Evolutionary conservation across 176 grass and related monocot species (phyloP), one percentile per base, ranked within the genome.

Genomic region (Bolboschoenus planiculmis): DNA sequence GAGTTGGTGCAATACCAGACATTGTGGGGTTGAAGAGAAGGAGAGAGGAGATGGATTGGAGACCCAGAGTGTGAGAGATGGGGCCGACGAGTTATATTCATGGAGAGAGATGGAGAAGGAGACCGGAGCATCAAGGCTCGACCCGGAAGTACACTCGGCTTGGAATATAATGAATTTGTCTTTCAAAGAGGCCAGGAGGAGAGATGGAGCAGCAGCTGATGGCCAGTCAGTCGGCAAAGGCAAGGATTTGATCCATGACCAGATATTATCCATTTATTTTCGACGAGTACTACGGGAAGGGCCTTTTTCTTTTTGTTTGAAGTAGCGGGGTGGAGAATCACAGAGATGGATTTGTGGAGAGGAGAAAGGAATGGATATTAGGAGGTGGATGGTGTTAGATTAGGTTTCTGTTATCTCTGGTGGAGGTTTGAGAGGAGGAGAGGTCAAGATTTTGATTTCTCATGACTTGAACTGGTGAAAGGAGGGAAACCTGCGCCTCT

Each of bases 191-290:
- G 91, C 81, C 5, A 88, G 82, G 10, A 57, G 7, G 48, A 91
- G 31, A 5, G 82, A 83, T 7, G 87, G 67, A 51, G 53, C 4
- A 59, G 83, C 43, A 43, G 27, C 21, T 16, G 85, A 56, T 48
- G 81, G 80, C 42, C 66, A 81, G 36, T 87, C 23, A 34, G 51
- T 3, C 20, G 20, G 59, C 1, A 26, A 76, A 64, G 73, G 77
- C 72, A 89, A 71, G 15, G 79, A 35, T 23, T 56, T 23, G 31
- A 97, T 65, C 92, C 90, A 92, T 27, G 90, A 78, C 94, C 94
- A 97, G 48, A 92, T 84, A 58, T 92, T 68, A 56, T 97, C 94
- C 94, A 97, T 97, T 83, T 36, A 53, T 37, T 70, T 68, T 78
- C 55, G 20, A 42, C 55, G 56, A 59, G 20, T 39, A 24, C 7